A percentile compares a stretch with the other conserved stretches of the same genome.
phyloP scores from a whole-genome alignment of 2,329 filamentous ascomycete genomes.

The Ophiostoma tasmaniense region DNA sequence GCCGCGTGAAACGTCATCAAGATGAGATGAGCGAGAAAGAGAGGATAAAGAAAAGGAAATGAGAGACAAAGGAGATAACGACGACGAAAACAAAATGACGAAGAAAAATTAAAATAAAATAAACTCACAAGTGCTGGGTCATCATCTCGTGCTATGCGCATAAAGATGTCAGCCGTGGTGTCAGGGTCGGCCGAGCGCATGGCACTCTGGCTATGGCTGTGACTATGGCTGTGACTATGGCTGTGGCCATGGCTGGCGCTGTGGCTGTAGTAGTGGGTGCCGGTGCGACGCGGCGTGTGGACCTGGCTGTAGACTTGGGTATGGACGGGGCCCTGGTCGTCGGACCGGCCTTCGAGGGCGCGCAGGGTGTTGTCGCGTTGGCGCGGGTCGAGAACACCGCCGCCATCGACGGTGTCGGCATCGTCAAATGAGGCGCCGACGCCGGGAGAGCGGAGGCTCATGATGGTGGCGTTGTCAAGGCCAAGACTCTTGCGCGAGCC shows the following conservation, averaged over 20 bases:
- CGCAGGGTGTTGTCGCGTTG: conserved; percentile 43
- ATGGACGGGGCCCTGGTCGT: conserved; percentile 33
- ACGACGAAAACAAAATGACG: conserved; percentile 4
- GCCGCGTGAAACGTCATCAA: conserved; percentile 2
- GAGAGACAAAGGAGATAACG: background rate
- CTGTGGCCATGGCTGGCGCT: conserved; percentile 23
- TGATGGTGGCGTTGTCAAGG: conserved; percentile 33
- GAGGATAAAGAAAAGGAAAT: background rate
- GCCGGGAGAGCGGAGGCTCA: conserved; percentile 37
- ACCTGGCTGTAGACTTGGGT: conserved; percentile 30
- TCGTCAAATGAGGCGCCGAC: conserved; percentile 29
- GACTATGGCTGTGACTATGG: conserved; percentile 33
- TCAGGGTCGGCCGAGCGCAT: conserved; percentile 35
- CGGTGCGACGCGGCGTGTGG: conserved; percentile 17
- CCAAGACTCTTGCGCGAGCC: conserved; percentile 47
- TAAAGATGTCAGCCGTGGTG: conserved; percentile 50
- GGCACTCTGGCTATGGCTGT: conserved; percentile 23
- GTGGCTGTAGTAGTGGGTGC: conserved; percentile 23
- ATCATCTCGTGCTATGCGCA: conserved; percentile 50
- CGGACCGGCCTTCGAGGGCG: conserved; percentile 40
- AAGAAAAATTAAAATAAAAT: background rate
- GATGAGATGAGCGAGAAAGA: background rate
- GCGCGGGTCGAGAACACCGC: conserved; percentile 29
- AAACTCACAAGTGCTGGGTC: background rate
- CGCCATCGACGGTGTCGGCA: conserved; percentile 30